Evolutionary conservation across 2,329 filamentous ascomycete species (phyloP).

Genomic region (Aureobasidium sp.): DNA sequence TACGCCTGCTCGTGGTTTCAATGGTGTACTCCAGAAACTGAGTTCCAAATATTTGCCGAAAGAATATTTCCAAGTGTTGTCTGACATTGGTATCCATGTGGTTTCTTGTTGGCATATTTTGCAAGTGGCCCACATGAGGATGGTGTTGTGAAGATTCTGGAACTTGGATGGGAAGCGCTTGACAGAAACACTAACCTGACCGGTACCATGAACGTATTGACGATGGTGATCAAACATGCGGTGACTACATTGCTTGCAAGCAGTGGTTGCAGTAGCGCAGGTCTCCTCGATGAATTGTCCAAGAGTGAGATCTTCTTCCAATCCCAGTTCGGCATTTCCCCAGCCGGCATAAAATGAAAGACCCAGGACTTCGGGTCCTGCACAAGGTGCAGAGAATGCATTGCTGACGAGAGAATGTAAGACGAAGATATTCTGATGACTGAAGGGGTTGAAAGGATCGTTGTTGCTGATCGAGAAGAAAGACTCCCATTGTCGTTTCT

Average conservation of each 20-base stretch:
- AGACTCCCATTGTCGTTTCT: slow-evolving; percentile 96
- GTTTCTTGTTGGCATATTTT: slow-evolving; percentile 93
- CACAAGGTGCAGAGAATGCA: slow-evolving; percentile 91
- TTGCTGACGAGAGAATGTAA: slow-evolving; percentile 96
- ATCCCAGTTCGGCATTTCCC: slow-evolving; percentile 75
- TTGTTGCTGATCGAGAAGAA: slow-evolving; percentile 90
- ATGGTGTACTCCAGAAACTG: slow-evolving; percentile 91
- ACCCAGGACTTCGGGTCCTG: slow-evolving; percentile 89
- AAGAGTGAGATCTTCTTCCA: slow-evolving; percentile 85
- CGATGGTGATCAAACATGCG: slow-evolving; percentile 94
- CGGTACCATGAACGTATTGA: slow-evolving; percentile 97
- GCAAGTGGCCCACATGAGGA: slow-evolving; percentile 98
- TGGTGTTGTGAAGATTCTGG: slow-evolving; percentile 73
- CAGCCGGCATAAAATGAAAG: slow-evolving; percentile 92
- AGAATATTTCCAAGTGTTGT: slow-evolving; percentile 97
- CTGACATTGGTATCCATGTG: slow-evolving; percentile 89
- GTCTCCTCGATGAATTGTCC: slow-evolving; percentile 97
- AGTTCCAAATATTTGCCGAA: slow-evolving; percentile 99
- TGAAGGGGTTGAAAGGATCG: slow-evolving; percentile 93
- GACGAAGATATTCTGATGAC: slow-evolving; percentile 96
- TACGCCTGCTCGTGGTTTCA: slow-evolving; percentile 77
- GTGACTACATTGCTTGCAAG: slow-evolving; percentile 86
- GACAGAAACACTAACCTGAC: slow-evolving; percentile 91
- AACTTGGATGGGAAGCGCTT: slow-evolving; percentile 76
- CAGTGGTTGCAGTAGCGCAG: slow-evolving; percentile 77